Evolutionary conservation across 495 filamentous ascomycete species (phyloP).

Genomic region (Viridothelium virens): DNA sequence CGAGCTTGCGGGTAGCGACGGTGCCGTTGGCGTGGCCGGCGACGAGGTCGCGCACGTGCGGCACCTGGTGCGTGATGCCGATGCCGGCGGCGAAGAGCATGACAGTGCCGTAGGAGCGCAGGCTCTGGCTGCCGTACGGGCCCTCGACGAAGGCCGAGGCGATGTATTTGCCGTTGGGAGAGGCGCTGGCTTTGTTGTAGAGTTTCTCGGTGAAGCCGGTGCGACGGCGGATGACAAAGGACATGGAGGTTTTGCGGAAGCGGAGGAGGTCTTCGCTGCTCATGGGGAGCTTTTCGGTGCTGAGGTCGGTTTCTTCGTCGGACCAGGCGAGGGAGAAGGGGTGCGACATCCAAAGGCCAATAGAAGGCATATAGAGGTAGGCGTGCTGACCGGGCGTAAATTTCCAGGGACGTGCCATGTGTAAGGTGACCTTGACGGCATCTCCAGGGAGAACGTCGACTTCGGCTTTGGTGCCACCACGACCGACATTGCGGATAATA

Average conservation of each 20-base stretch:
- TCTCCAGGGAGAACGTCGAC: slow-evolving; percentile 77
- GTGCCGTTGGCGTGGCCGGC: slow-evolving; percentile 62
- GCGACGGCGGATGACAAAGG: slow-evolving; percentile 74
- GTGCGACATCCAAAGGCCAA: slow-evolving; percentile 78
- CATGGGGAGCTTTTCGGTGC: slow-evolving; percentile 35
- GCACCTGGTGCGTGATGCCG: slow-evolving; percentile 90
- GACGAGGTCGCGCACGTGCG: slow-evolving; percentile 76
- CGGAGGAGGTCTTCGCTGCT: slow-evolving; percentile 33
- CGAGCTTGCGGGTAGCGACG: slow-evolving; percentile 69
- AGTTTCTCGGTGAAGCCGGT: slow-evolving; percentile 82
- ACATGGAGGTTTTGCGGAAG: slow-evolving; percentile 47
- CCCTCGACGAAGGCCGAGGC: slow-evolving; percentile 67
- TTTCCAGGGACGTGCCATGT: slow-evolving; percentile 64
- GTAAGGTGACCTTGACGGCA: slow-evolving; percentile 71
- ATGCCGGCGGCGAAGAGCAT: slow-evolving; percentile 87
- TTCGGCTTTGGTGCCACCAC: slow-evolving; percentile 58
- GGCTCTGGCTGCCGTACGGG: slow-evolving; percentile 74
- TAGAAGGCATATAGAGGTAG: slow-evolving; percentile 71
- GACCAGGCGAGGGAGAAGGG: slow-evolving; percentile 93
- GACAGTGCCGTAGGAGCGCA: slow-evolving; percentile 83
- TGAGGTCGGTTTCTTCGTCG: slow-evolving; percentile 32
- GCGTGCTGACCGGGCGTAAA: slow-evolving; percentile 80
- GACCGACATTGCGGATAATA: slow-evolving; percentile 60
- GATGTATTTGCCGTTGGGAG: slow-evolving; percentile 39
- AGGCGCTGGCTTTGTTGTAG: slow-evolving; percentile 52